Conservation (phyloP, 2,329 filamentous ascomycete genomes). For the Aspergillus viridinutans region DNA sequence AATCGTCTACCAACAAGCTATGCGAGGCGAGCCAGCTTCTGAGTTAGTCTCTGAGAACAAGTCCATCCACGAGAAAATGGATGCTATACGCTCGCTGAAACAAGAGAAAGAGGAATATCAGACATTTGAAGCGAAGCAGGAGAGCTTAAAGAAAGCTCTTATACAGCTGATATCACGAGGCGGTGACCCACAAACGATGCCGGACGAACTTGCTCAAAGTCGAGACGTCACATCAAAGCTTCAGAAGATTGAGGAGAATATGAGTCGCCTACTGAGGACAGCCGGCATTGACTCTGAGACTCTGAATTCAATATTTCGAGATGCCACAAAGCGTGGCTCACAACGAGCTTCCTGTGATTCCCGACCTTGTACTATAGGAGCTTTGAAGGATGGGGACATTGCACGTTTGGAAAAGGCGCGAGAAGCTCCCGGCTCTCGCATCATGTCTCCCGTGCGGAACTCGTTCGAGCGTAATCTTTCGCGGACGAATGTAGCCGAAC, state of each 20-base stretch:
- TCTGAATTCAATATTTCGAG: neutral
- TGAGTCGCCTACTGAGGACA: slow-evolving; percentile 30
- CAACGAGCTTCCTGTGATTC: neutral
- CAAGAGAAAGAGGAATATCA: slow-evolving; percentile 24
- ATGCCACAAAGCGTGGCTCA: neutral
- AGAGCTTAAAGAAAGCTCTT: slow-evolving; percentile 33
- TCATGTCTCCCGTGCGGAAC: slow-evolving; percentile 1
- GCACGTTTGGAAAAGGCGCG: neutral
- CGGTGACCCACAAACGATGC: slow-evolving; percentile 26
- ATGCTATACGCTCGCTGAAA: slow-evolving; percentile 34
- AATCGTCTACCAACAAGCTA: slow-evolving; percentile 33
- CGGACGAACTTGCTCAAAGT: slow-evolving; percentile 31
- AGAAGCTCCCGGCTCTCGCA: neutral
- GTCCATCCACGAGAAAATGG: slow-evolving; percentile 32
- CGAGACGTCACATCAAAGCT: slow-evolving; percentile 30
- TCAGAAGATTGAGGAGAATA: slow-evolving; percentile 30
- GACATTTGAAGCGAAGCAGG: slow-evolving; percentile 25
- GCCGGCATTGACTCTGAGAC: slow-evolving; percentile 24
- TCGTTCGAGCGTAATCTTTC: neutral
- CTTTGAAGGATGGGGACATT: neutral
- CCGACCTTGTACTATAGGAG: neutral
- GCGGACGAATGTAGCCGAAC: neutral
- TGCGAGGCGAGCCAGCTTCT: slow-evolving; percentile 32
- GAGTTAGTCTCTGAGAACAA: slow-evolving; percentile 35
- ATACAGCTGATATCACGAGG: slow-evolving; percentile 34